phyloP scores from a whole-genome alignment of 2,329 filamentous ascomycete genomes.

The Colletotrichum higginsianum region DNA sequence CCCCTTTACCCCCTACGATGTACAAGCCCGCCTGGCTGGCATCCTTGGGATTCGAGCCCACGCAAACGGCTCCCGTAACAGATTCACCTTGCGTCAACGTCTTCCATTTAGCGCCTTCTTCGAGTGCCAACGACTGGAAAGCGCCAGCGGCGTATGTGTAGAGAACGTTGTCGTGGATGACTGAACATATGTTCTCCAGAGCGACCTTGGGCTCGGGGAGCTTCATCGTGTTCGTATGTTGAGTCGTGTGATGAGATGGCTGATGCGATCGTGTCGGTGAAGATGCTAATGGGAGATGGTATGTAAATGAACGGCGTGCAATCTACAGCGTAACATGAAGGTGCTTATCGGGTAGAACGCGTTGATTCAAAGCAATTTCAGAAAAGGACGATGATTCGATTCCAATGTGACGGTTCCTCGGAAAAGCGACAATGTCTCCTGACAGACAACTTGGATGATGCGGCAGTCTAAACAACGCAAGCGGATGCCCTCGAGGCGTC shows the following conservation, averaged over 20 bases:
- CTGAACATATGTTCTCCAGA: slow-evolving; percentile 84
- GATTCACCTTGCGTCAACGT: slow-evolving; percentile 75
- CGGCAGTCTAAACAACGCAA: slow-evolving; percentile 2
- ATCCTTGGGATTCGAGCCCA: slow-evolving; percentile 76
- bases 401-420: neutral
- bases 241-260: neutral
- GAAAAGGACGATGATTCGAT: neutral
- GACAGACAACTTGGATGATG: neutral
- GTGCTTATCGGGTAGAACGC: neutral
- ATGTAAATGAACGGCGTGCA: slow-evolving; percentile 17
- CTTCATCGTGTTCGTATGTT: slow-evolving; percentile 69
- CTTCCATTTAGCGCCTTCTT: slow-evolving; percentile 80
- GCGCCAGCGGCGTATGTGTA: slow-evolving; percentile 85
- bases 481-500: slow-evolving; percentile 27
- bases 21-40: slow-evolving; percentile 76
- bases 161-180: slow-evolving; percentile 84
- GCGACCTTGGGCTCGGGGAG: slow-evolving; percentile 78
- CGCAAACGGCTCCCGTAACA: slow-evolving; percentile 83
- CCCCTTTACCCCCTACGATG: slow-evolving; percentile 81
- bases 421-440: neutral
- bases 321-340: slow-evolving; percentile 34
- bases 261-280: slow-evolving; percentile 8
- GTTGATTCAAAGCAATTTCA: neutral
- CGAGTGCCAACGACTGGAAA: slow-evolving; percentile 81
- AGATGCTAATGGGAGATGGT: slow-evolving; percentile 10